These are phyloP conservation scores for Neurospora sp. DNA, from an alignment of 495 filamentous ascomycete species.

Conservation along the genomic window DNA sequence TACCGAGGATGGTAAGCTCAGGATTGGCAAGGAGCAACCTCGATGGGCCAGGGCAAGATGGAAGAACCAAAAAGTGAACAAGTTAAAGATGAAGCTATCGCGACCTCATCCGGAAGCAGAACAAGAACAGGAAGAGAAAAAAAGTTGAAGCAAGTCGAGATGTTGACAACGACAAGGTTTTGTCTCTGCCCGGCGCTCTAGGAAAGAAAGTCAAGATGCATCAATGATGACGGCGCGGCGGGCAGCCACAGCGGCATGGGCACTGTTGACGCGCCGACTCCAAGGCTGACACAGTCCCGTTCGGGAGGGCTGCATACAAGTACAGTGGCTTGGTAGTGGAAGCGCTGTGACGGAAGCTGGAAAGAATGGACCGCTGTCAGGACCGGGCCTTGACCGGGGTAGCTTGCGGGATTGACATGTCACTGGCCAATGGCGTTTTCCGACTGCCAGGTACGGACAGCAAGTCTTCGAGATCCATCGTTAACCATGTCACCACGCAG, in stretches of 20 bases:
- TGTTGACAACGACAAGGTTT: background rate
- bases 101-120: background rate
- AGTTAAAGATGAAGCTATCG: background rate
- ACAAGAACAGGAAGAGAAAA: background rate
- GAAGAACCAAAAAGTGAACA: background rate
- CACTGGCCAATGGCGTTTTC: background rate
- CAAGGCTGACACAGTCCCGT: background rate
- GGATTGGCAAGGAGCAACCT: background rate
- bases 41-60: background rate
- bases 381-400: background rate
- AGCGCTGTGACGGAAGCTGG: background rate
- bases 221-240: background rate
- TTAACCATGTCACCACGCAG: background rate
- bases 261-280: background rate
- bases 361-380: background rate
- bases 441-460: background rate
- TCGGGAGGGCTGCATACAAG: background rate
- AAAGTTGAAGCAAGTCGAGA: background rate
- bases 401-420: background rate
- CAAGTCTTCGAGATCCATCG: background rate
- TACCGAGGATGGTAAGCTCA: background rate
- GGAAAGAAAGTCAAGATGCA: background rate
- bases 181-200: background rate
- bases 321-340: background rate
- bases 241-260: background rate